Evolutionary conservation across 805 yeast species (phyloP), one percentile per base, ranked within the genome.

Genomic region (Wickerhamomyces rabaulensis): DNA sequence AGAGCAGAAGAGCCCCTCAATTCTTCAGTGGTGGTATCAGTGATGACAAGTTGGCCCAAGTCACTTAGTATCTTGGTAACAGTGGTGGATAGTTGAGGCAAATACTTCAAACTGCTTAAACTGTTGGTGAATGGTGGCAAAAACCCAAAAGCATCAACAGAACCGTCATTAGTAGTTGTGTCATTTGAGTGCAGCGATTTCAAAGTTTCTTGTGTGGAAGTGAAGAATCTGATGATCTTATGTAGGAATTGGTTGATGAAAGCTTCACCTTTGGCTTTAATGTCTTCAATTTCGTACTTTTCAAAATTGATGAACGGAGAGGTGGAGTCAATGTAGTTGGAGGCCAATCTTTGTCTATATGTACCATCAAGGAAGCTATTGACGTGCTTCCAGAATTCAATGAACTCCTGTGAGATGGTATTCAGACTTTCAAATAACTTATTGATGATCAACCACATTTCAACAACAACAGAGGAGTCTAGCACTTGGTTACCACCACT

Each of bases 121-220:
- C 84, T 76, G 56, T 84, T 86, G 1, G 89, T 71, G 45, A 70
- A 69, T 1, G 84, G 82, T 3, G 92, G 91, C 20, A 83, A 58
- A 55, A 80, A 82, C 1, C 83, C 82, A 59, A 69, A 78, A 31
- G 65, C 63, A 7, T 52, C 40, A 1, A 69, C 60, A 1, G 56
- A 39, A 6, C 69, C 70, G 10, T 62, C 53, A 12, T 55, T 64
- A 33, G 57, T 50, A 7, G 46, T 47, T 4, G 47, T 50, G 16
- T 52, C 47, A 12, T 45, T 48, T 12, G 47, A 13, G 9, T 42
- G 44, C 0, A 56, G 40, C 6, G 44, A 41, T 41, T 52, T 52
- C 8, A 53, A 41, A 7, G 55, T 49, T 3, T 53, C 54, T 27
- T 60, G 62, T 1, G 71, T 61, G 3, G 74, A 63, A 26, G 55